A percentile compares a stretch with the other conserved stretches of the same genome.
Conservation (phyloP, 2,329 filamentous ascomycete species). For the Epichloe festucae region DNA sequence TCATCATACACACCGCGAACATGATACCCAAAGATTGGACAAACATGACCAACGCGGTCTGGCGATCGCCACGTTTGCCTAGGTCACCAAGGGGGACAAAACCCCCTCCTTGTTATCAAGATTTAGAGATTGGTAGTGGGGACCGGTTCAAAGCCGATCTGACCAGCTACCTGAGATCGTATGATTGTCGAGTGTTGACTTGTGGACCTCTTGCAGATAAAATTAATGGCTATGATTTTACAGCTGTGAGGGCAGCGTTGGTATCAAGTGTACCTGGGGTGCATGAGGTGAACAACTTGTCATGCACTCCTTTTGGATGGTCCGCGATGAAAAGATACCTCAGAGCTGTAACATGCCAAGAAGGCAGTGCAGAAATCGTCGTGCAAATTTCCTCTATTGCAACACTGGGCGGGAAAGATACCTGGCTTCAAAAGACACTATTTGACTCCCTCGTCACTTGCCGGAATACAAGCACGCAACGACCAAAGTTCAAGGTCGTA, state of each 20-base stretch:
- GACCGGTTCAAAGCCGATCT: conserved; percentile 64
- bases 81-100: conserved; percentile 15
- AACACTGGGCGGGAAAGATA: conserved; percentile 55
- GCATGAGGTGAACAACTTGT: conserved; percentile 35
- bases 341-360: conserved; percentile 33
- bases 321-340: conserved; percentile 50
- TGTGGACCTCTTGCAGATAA: conserved; percentile 42
- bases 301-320: conserved; percentile 65
- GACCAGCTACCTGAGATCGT: conserved; percentile 56
- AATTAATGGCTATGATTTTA: conserved; percentile 56
- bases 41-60: conserved; percentile 77
- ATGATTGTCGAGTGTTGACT: conserved; percentile 44
- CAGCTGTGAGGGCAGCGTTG: conserved; percentile 52
- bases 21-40: conserved; percentile 82
- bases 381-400: conserved; percentile 71
- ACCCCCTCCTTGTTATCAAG: background rate
- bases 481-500: conserved; percentile 53
- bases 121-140: conserved; percentile 40
- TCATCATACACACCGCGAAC: conserved; percentile 81
- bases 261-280: conserved; percentile 68
- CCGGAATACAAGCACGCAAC: conserved; percentile 13
- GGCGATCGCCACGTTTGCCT: conserved; percentile 62
- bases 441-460: conserved; percentile 36
- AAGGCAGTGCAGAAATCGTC: conserved; percentile 35
- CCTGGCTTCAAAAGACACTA: conserved; percentile 57